phyloP scores from a whole-genome alignment of 2,329 filamentous ascomycete species.

The Fusarium bactridioides region DNA sequence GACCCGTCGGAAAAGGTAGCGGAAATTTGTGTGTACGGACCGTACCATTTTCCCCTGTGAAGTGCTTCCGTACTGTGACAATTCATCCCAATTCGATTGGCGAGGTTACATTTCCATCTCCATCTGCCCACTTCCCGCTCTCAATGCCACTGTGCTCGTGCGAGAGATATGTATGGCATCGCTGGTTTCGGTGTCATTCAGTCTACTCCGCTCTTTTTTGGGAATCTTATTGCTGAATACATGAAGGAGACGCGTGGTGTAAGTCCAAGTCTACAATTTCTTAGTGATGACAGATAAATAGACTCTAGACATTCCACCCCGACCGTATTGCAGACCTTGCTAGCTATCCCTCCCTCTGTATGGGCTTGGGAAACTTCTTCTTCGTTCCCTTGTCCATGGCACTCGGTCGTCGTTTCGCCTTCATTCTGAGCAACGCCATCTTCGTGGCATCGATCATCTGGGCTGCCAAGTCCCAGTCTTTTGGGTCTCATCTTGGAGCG shows the following conservation, averaged over 20 bases:
- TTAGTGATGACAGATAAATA: neutral
- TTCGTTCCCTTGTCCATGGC: neutral
- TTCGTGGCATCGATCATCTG: neutral
- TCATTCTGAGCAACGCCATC: neutral
- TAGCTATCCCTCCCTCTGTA: neutral
- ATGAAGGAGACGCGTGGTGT: neutral
- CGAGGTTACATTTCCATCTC: neutral
- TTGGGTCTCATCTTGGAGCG: neutral
- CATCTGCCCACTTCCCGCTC: neutral
- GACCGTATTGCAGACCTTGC: neutral
- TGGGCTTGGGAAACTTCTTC: neutral
- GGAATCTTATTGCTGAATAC: neutral
- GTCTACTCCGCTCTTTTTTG: neutral
- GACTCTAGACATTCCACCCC: neutral
- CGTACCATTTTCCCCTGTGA: neutral
- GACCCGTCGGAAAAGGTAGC: neutral
- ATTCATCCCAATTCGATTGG: neutral
- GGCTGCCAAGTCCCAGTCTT: neutral
- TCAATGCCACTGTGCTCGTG: neutral
- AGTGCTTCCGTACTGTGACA: neutral
- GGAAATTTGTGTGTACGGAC: neutral
- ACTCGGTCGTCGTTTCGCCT: neutral
- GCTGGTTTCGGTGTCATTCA: neutral
- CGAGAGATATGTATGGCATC: neutral
- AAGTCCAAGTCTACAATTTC: rapidly evolving